A percentile compares a stretch with the other conserved stretches of the same genome.
Conservation (phyloP, 306 rosid genomes). For the Mucuna pruriens region DNA sequence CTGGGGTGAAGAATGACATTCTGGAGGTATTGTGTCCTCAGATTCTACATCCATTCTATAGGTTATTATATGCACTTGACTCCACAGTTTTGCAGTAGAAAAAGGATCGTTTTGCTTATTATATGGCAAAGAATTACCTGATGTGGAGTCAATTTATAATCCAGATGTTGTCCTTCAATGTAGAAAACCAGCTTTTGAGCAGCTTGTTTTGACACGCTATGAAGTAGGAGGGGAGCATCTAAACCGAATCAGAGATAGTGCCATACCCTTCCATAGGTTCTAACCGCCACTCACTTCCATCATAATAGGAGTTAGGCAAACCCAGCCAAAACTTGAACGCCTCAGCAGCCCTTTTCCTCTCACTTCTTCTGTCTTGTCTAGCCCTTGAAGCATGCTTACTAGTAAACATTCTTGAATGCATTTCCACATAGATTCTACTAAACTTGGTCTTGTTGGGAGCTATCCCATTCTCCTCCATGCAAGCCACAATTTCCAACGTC, state of each 20-base stretch:
- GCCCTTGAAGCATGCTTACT: conserved; percentile 97
- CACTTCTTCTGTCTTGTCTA: conserved; percentile 84
- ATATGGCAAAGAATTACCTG: conserved; percentile 80
- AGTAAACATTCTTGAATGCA: conserved; percentile 98
- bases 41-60: conserved; percentile 59
- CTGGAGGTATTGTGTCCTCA: conserved; percentile 40
- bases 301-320: conserved; percentile 94
- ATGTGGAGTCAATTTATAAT: conserved; percentile 65
- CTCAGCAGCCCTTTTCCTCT: conserved; percentile 98
- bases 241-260: conserved; percentile 43
- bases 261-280: conserved; percentile 72
- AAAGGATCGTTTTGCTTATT: conserved; percentile 63
- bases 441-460: conserved; percentile 92
- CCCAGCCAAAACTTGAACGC: conserved; percentile 98
- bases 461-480: conserved; percentile 97
- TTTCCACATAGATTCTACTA: conserved; percentile 93
- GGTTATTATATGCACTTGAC: conserved; percentile 72
- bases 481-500: conserved; percentile 94
- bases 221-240: conserved; percentile 10
- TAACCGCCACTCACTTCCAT: conserved; percentile 95
- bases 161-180: conserved; percentile 76
- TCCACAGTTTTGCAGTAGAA: conserved; percentile 65
- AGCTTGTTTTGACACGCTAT: conserved; percentile 28
- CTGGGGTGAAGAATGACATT: conserved; percentile 45
- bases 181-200: conserved; percentile 66